Conservation (phyloP, 1,139 yeast genomes). For the Entelexis sorbosivorans region DNA sequence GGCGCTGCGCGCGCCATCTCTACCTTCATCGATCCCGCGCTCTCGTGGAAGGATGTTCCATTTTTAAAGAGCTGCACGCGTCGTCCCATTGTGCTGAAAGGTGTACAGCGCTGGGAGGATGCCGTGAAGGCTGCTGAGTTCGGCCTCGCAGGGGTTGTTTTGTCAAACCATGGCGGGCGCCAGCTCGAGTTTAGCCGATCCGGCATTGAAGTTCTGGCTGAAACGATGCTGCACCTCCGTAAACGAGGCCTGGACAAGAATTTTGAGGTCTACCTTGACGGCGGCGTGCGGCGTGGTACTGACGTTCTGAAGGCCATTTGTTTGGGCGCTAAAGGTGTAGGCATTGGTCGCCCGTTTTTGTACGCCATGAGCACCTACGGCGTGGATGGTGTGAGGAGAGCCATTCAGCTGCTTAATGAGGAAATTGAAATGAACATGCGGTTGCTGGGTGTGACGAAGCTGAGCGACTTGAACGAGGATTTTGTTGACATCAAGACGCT, state of each 20-base stretch:
- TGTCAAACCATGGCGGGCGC: slow-evolving; percentile 73
- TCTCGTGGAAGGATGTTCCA: slow-evolving; percentile 55
- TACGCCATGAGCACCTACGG: slow-evolving; percentile 71
- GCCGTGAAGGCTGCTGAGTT: slow-evolving; percentile 50
- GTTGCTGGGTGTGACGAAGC: slow-evolving; percentile 59
- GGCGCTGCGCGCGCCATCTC: slow-evolving; percentile 87
- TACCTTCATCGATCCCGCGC: slow-evolving; percentile 70
- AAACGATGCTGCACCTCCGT: slow-evolving; percentile 46
- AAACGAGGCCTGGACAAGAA: slow-evolving; percentile 40
- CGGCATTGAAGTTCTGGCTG: slow-evolving; percentile 57
- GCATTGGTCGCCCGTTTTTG: slow-evolving; percentile 64
- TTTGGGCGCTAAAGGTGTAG: slow-evolving; percentile 69
- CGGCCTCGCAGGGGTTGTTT: slow-evolving; percentile 55
- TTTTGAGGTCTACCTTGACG: slow-evolving; percentile 58
- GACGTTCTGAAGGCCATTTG: slow-evolving; percentile 63
- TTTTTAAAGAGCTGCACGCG: slow-evolving; percentile 49
- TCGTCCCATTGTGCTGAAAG: slow-evolving; percentile 58
- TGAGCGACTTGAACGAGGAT: slow-evolving; percentile 51
- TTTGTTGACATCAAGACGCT: slow-evolving; percentile 40
- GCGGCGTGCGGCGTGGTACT: slow-evolving; percentile 66
- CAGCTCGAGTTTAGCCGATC: slow-evolving; percentile 63
- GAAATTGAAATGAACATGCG: slow-evolving; percentile 86
- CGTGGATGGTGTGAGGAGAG: slow-evolving; percentile 65
- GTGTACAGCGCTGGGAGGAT: slow-evolving; percentile 60
- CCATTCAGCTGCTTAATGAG: slow-evolving; percentile 65